Conservation (phyloP, 2,329 filamentous ascomycete genomes). For the Helotiales sp. region DNA sequence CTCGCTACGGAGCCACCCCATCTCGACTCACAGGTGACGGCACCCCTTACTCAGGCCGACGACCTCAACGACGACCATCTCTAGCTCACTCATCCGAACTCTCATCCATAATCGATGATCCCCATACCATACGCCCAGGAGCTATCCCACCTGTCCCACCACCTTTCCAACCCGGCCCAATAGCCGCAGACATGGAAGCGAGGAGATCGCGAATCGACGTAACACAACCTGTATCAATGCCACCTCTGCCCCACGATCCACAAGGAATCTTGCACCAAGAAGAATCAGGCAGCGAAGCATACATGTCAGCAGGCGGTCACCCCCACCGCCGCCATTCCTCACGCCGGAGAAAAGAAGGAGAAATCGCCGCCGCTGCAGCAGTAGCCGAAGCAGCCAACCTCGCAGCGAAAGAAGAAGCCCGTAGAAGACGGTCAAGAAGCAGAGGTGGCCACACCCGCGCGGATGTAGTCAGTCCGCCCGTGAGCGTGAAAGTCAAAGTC, state of each 20-base stretch:
- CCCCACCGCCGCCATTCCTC: slow-evolving; percentile 53
- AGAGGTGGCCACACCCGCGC: slow-evolving; percentile 33
- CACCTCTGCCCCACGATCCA: slow-evolving; percentile 58
- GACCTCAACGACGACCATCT: slow-evolving; percentile 36
- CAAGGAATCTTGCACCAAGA: slow-evolving; percentile 50
- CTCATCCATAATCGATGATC: slow-evolving; percentile 39
- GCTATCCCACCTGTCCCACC: slow-evolving; percentile 48
- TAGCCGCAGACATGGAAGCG: slow-evolving; percentile 28
- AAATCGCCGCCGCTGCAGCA: slow-evolving; percentile 52
- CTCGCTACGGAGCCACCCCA: slow-evolving; percentile 57
- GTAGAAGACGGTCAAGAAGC: slow-evolving; percentile 32
- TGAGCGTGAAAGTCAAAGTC: slow-evolving; percentile 64
- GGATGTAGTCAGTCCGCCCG: slow-evolving; percentile 51
- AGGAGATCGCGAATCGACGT: slow-evolving; percentile 49
- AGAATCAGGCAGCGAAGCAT: slow-evolving; percentile 51
- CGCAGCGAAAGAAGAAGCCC: slow-evolving; percentile 54
- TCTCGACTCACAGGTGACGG: slow-evolving; percentile 69
- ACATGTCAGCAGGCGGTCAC: slow-evolving; percentile 49
- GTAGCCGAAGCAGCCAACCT: slow-evolving; percentile 52
- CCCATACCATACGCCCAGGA: slow-evolving; percentile 46
- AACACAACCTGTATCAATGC: slow-evolving; percentile 53
- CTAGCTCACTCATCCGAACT: slow-evolving; percentile 38
- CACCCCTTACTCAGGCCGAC: slow-evolving; percentile 55
- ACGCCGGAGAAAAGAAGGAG: slow-evolving; percentile 52
- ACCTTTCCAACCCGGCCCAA: slow-evolving; percentile 27